Conservation (phyloP, 768 basidiomycete species). For the Tulasnella sp. region DNA sequence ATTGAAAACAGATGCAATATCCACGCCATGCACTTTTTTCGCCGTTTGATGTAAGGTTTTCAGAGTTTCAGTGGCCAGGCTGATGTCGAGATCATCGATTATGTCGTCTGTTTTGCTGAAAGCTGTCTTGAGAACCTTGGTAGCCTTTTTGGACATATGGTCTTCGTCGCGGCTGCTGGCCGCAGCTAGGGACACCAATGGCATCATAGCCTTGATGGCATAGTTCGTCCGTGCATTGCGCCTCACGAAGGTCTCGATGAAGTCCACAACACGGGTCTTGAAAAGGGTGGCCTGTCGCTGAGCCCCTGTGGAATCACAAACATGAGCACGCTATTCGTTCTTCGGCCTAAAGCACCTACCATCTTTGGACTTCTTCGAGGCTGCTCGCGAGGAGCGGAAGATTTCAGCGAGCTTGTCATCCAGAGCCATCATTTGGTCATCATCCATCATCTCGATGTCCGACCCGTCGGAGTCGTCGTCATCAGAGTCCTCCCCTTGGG, state of each 20-base stretch:
- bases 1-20: slow-evolving; percentile 61
- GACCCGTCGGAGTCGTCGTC: slow-evolving; percentile 57
- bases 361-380: slow-evolving; percentile 63
- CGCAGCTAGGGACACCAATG: slow-evolving; percentile 71
- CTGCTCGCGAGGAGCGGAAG: slow-evolving; percentile 61
- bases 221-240: slow-evolving; percentile 72
- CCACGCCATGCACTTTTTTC: slow-evolving; percentile 58
- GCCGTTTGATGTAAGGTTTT: slow-evolving; percentile 69
- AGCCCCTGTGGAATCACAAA: slow-evolving; percentile 46
- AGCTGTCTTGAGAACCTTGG: slow-evolving; percentile 68
- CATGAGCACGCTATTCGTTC: neutral
- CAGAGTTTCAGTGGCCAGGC: slow-evolving; percentile 49
- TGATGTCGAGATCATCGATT: slow-evolving; percentile 49
- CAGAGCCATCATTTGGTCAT: slow-evolving; percentile 97
- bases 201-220: slow-evolving; percentile 62
- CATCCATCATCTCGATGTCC: slow-evolving; percentile 77
- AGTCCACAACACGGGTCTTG: slow-evolving; percentile 91
- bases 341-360: slow-evolving; percentile 38
- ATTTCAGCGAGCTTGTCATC: slow-evolving; percentile 88
- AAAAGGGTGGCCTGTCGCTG: slow-evolving; percentile 92
- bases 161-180: slow-evolving; percentile 69
- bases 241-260: slow-evolving; percentile 81
- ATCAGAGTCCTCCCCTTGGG: slow-evolving; percentile 57
- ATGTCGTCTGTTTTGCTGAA: slow-evolving; percentile 71
- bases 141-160: slow-evolving; percentile 85